A percentile compares a stretch with the other conserved stretches of the same genome.
These are phyloP conservation scores for Yarrowia sp. DNA, from an alignment of 805 yeast species.

Conservation along the genomic window DNA sequence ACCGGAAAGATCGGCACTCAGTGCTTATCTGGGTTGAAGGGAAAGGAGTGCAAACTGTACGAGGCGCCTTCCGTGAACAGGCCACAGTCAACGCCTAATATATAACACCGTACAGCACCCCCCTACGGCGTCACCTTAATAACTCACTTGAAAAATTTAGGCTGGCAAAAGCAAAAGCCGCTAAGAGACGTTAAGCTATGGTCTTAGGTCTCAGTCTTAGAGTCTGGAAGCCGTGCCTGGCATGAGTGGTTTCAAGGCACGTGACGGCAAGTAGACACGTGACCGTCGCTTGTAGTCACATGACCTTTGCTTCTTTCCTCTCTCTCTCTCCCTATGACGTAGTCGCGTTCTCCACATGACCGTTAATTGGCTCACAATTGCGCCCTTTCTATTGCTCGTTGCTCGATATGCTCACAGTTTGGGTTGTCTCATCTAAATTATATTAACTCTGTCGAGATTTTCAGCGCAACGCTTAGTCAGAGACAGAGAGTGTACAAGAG, in stretches of 20 bases:
- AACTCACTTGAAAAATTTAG: neutral
- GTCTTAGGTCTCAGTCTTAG: neutral
- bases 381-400: conserved; percentile 1
- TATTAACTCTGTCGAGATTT: conserved; percentile 4
- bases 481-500: neutral
- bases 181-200: conserved; percentile 10
- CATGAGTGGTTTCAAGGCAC: too few species aligned
- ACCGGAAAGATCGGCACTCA: conserved; percentile 12
- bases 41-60: too few species aligned
- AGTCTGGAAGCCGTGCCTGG: conserved; percentile 4
- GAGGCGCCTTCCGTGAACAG: too few species aligned
- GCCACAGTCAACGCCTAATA: too few species aligned
- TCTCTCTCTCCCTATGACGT: too few species aligned
- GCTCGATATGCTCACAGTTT: conserved; percentile 28
- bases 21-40: neutral
- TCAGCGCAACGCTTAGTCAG: conserved; percentile 16
- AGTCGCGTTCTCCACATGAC: neutral
- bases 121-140: neutral
- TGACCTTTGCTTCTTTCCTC: neutral
- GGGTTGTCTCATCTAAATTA: conserved; percentile 4
- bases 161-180: conserved; percentile 4
- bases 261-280: neutral
- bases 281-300: neutral
- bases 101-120: too few species aligned
- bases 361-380: neutral